A percentile compares a stretch with the other conserved stretches of the same genome.
Evolutionary conservation across 768 basidiomycete species (phyloP).

Genomic region (Kondoa subrosea): DNA sequence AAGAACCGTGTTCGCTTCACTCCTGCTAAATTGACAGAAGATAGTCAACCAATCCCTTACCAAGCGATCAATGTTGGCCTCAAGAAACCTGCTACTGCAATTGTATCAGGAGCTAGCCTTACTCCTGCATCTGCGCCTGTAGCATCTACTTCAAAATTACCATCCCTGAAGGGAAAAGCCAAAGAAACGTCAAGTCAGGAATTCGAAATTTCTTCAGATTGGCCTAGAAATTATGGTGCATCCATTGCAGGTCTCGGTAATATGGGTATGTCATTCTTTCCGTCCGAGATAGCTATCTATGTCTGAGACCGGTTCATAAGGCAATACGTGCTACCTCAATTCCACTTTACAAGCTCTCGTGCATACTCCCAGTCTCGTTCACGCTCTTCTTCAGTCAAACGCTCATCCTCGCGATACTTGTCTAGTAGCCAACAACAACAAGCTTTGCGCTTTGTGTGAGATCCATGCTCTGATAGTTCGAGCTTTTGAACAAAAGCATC

Average conservation of each 20-base stretch:
- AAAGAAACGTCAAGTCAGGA: not conserved
- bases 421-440: constrained; percentile 14
- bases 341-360: constrained; percentile 81
- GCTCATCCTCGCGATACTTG: constrained; percentile 10
- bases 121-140: not conserved
- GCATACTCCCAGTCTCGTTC: constrained; percentile 75
- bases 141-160: not conserved
- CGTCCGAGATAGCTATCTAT: not conserved
- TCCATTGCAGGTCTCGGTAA: not conserved
- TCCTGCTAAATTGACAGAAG: not conserved
- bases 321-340: constrained; percentile 56
- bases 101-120: not conserved
- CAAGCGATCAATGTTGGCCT: constrained; percentile 7
- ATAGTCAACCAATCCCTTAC: not conserved
- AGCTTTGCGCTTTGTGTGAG: constrained; percentile 66
- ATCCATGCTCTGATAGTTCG: constrained; percentile 45
- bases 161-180: not conserved
- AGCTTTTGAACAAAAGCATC: constrained; percentile 37
- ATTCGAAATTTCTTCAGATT: not conserved
- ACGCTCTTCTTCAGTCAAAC: constrained; percentile 23
- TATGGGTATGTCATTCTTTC: not conserved
- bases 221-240: not conserved
- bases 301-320: constrained; percentile 1
- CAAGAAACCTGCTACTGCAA: not conserved
- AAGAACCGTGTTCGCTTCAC: not conserved